Base-by-base conservation (phyloP, 495 filamentous ascomycete species). In the Neurospora sp. region DNA sequence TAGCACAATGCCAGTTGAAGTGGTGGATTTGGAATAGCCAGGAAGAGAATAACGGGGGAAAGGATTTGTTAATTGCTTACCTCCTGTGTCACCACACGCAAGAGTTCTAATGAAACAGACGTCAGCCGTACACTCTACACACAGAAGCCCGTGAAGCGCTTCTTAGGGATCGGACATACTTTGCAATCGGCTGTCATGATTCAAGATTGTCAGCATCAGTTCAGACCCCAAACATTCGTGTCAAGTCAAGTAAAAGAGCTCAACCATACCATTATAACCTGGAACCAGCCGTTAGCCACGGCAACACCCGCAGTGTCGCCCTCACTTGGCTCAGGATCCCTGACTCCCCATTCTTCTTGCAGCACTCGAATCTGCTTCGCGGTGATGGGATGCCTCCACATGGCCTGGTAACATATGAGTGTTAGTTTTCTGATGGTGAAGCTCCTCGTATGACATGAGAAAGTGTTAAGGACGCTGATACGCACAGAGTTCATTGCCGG, bases 341-440 rank as follows among this genome's bases (percentile, higher is more conserved):
- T 77, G 72, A 89, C 82, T 40, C 87, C 90, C 92, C 93, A 95
- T 71, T 94, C 91, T n/a, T 91, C 88, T 72, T 88, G 83, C 42
- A 97, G 82, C 0, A 91, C 81, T n/a, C 79, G 77, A 11, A 97
- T 79, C 71, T 96, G 92, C 75, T 89, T 88, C 69, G 78, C 83
- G 0, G 94, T 97, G 46, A 97, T 82, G 20, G 94, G 94, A 82
- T 97, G 92, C 71, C 84, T 84, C 91, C 91, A 97, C 95, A 97
- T 97, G 4, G 90, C 92, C 78, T 77, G 39, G 46, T 5, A 23
- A 27, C 35, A 39, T 31, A 9, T 0, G n/a, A 39, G 16, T 12
- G 44, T 74, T 69, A 39, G 38, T 23, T 46, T 39, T 31, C 31
- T 12, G 42, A 66, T 27, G 40, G 23, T 39, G 39, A 39, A 11